A percentile compares a stretch with the other conserved stretches of the same genome.
Conservation (phyloP, 1,139 yeast species). For the Candida sp. region DNA sequence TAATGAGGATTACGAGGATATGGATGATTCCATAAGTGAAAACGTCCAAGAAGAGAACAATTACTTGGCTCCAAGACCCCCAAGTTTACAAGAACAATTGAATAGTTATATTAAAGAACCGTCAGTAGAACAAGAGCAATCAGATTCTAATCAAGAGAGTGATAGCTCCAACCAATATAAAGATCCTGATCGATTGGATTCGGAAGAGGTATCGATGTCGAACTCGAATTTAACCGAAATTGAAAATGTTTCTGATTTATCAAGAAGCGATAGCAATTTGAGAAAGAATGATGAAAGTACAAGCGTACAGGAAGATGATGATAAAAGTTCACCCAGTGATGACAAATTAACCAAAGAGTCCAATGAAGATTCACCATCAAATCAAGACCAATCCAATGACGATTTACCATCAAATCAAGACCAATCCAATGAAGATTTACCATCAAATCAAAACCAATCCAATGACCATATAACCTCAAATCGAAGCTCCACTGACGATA, state of each 20-base stretch:
- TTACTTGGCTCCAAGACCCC: background rate
- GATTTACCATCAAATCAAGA: conserved; percentile 10
- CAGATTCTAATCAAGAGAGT: background rate
- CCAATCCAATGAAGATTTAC: conserved; percentile 9
- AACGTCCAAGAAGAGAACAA: conserved; percentile 9
- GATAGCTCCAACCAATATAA: background rate
- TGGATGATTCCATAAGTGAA: conserved; percentile 10
- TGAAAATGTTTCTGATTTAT: background rate
- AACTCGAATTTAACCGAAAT: background rate
- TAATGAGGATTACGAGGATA: conserved; percentile 30
- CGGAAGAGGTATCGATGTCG: background rate
- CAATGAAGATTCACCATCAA: background rate
- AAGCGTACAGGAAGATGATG: background rate
- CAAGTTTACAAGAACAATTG: conserved; percentile 12
- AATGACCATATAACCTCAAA: conserved; percentile 5
- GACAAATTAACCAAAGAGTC: background rate
- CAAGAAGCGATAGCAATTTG: background rate
- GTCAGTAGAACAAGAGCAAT: background rate
- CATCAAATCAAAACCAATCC: conserved; percentile 5
- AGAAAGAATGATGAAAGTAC: background rate
- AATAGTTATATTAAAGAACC: conserved; percentile 6
- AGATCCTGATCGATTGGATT: background rate
- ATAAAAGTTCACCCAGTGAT: background rate
- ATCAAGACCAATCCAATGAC: conserved; percentile 3
- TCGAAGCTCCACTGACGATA: conserved; percentile 27